Conservation (phyloP, 306 rosid genomes). For the Gastrolobium bilobum region DNA sequence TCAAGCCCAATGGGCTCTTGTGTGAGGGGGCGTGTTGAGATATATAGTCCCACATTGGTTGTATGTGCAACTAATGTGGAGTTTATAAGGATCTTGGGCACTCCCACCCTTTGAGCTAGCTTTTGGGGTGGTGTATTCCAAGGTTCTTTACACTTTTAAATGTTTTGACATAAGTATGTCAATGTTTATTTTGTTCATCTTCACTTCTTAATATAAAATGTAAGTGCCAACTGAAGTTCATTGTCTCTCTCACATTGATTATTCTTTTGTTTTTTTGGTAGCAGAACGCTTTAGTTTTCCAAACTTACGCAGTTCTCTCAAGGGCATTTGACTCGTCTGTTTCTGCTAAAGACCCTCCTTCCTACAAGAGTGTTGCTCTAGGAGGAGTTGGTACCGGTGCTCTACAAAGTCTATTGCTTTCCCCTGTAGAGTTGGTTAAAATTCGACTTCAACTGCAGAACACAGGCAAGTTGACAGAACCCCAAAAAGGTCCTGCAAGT, state of each 20-base stretch:
- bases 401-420: conserved; percentile 69
- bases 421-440: conserved; percentile 82
- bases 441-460: conserved; percentile 77
- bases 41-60: no score
- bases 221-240: not conserved
- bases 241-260: conserved; percentile 10
- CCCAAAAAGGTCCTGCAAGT: conserved; percentile 58
- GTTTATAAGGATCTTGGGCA: no score
- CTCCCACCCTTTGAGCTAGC: no score
- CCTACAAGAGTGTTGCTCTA: conserved; percentile 74
- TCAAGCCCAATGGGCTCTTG: no score
- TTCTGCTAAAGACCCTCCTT: conserved; percentile 68
- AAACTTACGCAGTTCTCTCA: conserved; percentile 75
- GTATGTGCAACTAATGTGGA: no score
- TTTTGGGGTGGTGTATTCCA: no score
- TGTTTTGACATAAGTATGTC: not conserved
- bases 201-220: not conserved
- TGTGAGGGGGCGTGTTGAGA: no score
- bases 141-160: no score
- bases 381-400: conserved; percentile 86
- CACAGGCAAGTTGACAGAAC: conserved; percentile 28
- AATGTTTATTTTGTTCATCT: conserved; percentile 19
- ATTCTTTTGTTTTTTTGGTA: conserved; percentile 14
- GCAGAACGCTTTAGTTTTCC: conserved; percentile 92
- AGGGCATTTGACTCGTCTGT: conserved; percentile 62